Evolutionary conservation across 306 rosid genomes (phyloP), one percentile per base, ranked within the genome.

Genomic region (Lathyrus sativus): DNA sequence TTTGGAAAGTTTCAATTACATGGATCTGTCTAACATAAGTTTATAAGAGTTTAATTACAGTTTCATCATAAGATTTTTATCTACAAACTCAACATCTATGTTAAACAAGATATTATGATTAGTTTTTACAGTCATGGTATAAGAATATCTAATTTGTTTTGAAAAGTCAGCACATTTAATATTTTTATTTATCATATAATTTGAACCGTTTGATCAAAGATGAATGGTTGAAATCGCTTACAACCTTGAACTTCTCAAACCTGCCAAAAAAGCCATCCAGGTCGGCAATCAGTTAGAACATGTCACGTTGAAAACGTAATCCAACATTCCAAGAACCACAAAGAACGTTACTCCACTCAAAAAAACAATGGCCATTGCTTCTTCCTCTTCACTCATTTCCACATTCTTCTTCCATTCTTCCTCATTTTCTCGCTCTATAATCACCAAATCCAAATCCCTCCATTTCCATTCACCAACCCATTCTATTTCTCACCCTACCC

Each of bases 301-400:
- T 11, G 14, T 10, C 68, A n/a, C 46, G 31, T 11, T 17, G 72
- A 10, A 51, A 70, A 70, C 31, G 33, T 26, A 19, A 70, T 70
- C 74, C 66, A 56, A 70, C 74, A 33, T 5, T 17, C 22, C 67
- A 28, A 58, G 22, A 43, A 71, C 60, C 61, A 60, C 71, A 68
- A 51, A 61, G 38, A 11, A 46, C 71, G 73, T 70, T 1, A 41
- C 56, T 62, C 78, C 61, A 17, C 19, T 59, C 65, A 57, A 56
- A 55, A 29, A 13, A 42, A 11, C 77, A 60, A 85, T 88, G 90
- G 88, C 67, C 51, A 62, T 41, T 15, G 28, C 90, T 43, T 22
- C 67, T 22, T 62, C 79, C 59, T 75, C 69, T 87, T 79, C 88
- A 68, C 85, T 88, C 77, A 48, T 84, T 78, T 86, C 99, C 62